Conservation (phyloP, 2,329 filamentous ascomycete species). For the Aureobasidium sp. region DNA sequence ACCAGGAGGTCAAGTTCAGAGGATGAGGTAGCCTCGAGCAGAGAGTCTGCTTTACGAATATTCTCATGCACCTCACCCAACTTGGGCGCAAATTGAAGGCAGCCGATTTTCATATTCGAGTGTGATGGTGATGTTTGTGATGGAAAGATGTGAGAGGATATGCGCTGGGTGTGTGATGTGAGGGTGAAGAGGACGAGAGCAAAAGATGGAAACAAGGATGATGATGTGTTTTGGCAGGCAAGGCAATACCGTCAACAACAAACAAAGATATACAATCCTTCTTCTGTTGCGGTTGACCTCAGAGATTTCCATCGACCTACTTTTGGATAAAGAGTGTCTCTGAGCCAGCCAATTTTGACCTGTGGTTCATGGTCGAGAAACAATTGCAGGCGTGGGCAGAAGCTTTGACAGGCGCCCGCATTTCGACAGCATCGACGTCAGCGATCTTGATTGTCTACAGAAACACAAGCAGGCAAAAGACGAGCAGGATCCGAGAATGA, state of each 20-base stretch:
- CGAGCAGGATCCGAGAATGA: neutral
- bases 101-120: slow-evolving; percentile 52
- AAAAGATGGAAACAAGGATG: neutral
- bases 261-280: neutral
- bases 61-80: slow-evolving; percentile 64
- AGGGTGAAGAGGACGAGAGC: neutral
- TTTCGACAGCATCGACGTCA: slow-evolving; percentile 1
- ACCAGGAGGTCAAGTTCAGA: slow-evolving; percentile 58
- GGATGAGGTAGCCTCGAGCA: slow-evolving; percentile 41
- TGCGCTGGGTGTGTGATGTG: neutral
- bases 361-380: neutral
- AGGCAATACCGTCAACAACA: neutral
- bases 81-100: slow-evolving; percentile 62
- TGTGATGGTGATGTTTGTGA: neutral
- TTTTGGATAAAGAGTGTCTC: neutral
- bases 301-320: neutral
- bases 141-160: neutral
- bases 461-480: neutral
- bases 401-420: slow-evolving; percentile 12
- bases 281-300: too few species aligned
- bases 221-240: neutral
- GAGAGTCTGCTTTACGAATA: slow-evolving; percentile 55
- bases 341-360: neutral
- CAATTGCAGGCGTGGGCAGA: neutral
- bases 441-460: neutral